These are phyloP conservation scores for Eimeria brunetti DNA, from an alignment of 169 alveolate species.

Conservation along the genomic window DNA sequence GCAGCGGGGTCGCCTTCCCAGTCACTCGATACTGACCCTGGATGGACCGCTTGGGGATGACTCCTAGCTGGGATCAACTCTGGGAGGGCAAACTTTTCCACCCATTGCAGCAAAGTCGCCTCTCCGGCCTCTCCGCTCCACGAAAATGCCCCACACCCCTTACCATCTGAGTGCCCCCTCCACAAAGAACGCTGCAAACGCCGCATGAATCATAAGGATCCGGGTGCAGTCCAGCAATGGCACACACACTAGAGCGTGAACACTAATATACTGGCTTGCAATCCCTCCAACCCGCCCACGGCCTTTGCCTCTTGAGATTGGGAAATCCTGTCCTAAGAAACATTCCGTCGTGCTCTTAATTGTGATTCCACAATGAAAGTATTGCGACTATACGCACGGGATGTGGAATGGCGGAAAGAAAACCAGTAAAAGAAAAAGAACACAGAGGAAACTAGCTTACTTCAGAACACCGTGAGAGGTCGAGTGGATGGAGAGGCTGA, in stretches of 20 bases:
- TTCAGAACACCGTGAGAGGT: conserved; percentile 35
- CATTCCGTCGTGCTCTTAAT: neutral
- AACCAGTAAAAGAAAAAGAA: neutral
- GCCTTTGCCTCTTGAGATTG: neutral
- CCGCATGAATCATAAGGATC: neutral
- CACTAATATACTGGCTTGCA: neutral
- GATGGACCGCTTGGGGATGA: neutral
- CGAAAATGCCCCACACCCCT: neutral
- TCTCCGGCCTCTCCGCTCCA: neutral
- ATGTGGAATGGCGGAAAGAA: neutral
- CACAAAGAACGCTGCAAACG: conserved; percentile 61
- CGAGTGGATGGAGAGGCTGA: conserved; percentile 24
- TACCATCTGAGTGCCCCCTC: conserved; percentile 5
- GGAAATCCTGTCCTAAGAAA: neutral
- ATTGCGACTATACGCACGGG: neutral
- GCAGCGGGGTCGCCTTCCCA: neutral
- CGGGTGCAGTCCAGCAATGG: neutral
- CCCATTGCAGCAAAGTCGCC: conserved; percentile 53
- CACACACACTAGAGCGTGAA: too few relatives aligned
- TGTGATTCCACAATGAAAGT: neutral
- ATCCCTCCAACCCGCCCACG: neutral
- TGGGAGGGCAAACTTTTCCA: conserved; percentile 47
- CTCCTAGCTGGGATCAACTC: conserved; percentile 18
- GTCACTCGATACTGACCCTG: neutral
- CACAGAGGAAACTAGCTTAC: neutral